phyloP scores from a whole-genome alignment of 2,329 filamentous ascomycete genomes.

The Reticulascus tulasneorum region DNA sequence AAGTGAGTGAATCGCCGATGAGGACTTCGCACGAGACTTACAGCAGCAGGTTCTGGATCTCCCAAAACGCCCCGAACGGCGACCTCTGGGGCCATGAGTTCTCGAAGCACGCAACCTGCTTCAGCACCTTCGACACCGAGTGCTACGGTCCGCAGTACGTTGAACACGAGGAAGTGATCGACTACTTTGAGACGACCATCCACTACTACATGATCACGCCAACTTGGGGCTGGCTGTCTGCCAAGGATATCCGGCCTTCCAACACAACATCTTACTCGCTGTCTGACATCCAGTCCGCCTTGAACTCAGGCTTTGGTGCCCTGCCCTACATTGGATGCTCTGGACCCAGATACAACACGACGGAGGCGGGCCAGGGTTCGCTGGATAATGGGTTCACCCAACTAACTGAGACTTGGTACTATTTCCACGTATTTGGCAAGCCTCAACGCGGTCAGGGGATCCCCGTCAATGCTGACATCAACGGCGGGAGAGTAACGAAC shows the following conservation, averaged over 20 bases:
- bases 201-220: constrained; percentile 54
- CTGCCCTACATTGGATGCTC: constrained; percentile 59
- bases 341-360: constrained; percentile 58
- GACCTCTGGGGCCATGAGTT: constrained; percentile 66
- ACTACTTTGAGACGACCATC: constrained; percentile 60
- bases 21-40: neutral
- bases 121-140: constrained; percentile 58
- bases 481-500: constrained; percentile 45
- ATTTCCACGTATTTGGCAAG: constrained; percentile 54
- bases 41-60: constrained; percentile 47
- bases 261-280: constrained; percentile 56
- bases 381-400: constrained; percentile 53
- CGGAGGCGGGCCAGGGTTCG: constrained; percentile 49
- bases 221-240: constrained; percentile 57
- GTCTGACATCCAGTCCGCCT: constrained; percentile 43
- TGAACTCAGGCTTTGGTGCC: constrained; percentile 47
- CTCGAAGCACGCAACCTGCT: constrained; percentile 66
- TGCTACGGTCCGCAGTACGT: constrained; percentile 60
- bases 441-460: constrained; percentile 49
- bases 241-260: constrained; percentile 50
- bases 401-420: constrained; percentile 64
- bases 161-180: constrained; percentile 55
- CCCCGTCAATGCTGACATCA: constrained; percentile 37
- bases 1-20: constrained; percentile 28
- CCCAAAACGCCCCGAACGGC: constrained; percentile 49